Evolutionary conservation across 345 rosid species (phyloP).

Genomic region (Raphanus sativus): DNA sequence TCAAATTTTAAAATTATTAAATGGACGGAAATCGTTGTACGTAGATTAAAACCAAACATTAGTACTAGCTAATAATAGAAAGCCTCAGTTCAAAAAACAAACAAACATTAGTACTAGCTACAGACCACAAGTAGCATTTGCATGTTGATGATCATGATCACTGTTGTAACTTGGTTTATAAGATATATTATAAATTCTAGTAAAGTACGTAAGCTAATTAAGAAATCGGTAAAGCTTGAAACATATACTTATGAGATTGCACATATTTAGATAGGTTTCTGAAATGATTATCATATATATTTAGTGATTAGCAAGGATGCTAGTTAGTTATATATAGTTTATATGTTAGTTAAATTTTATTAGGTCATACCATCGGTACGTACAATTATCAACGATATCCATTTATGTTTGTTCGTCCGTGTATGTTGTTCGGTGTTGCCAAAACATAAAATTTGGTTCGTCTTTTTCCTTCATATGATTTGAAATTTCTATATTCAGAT

Average conservation of each 20-base stretch:
- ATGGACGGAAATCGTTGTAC: neutral
- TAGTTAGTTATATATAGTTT: neutral
- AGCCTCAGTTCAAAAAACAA: too few species aligned
- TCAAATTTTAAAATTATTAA: neutral
- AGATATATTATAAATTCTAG: neutral
- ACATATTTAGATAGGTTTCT: neutral
- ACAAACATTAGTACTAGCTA: neutral
- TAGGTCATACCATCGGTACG: neutral
- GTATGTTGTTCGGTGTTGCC: slow-evolving; percentile 8
- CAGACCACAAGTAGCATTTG: neutral
- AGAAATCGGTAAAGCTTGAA: neutral
- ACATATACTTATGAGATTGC: neutral
- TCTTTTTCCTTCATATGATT: neutral
- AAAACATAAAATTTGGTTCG: neutral
- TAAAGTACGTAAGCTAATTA: neutral
- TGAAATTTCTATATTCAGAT: neutral
- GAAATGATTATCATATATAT: neutral
- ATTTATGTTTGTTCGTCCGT: neutral
- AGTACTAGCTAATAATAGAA: neutral
- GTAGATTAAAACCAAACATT: neutral
- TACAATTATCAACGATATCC: neutral
- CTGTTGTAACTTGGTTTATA: neutral
- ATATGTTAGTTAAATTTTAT: too few species aligned
- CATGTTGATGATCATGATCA: neutral
- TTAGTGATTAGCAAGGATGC: neutral